These are phyloP conservation scores for Mycena galericulata DNA, from an alignment of 768 basidiomycete genomes.

Conservation along the genomic window DNA sequence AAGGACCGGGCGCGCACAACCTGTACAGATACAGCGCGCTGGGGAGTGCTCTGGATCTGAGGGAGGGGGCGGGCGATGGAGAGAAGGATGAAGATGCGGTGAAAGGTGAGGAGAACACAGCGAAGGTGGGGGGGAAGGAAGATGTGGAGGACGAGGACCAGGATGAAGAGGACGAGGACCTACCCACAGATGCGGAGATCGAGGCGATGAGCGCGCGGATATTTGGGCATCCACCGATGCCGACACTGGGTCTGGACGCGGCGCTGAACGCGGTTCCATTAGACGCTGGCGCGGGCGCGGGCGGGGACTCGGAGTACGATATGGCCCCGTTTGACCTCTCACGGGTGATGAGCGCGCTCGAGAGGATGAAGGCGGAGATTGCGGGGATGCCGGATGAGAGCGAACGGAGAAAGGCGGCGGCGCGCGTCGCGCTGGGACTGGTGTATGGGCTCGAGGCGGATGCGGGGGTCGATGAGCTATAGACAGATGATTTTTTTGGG, in stretches of 20 bases:
- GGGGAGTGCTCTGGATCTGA: slow-evolving; percentile 72
- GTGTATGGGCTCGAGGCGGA: slow-evolving; percentile 70
- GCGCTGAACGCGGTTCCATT: not conserved
- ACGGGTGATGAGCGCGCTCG: slow-evolving; percentile 68
- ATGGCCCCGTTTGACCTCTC: slow-evolving; percentile 71
- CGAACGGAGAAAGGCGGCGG: slow-evolving; percentile 76
- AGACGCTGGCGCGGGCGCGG: not conserved
- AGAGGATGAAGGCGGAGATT: slow-evolving; percentile 82
- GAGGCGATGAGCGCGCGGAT: slow-evolving; percentile 60
- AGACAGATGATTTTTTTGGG: not conserved
- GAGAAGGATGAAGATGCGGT: slow-evolving; percentile 46
- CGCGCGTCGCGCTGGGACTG: slow-evolving; percentile 76
- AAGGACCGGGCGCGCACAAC: slow-evolving; percentile 35
- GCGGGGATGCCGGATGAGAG: slow-evolving; percentile 71
- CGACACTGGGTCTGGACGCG: not conserved
- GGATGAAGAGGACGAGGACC: slow-evolving; percentile 47
- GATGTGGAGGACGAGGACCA: slow-evolving; percentile 31
- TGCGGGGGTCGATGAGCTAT: slow-evolving; percentile 5
- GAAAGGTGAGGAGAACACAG: slow-evolving; percentile 34
- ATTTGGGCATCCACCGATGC: slow-evolving; percentile 52
- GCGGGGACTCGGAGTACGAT: slow-evolving; percentile 49
- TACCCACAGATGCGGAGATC: slow-evolving; percentile 65
- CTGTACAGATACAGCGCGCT: slow-evolving; percentile 68
- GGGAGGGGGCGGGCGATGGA: slow-evolving; percentile 38
- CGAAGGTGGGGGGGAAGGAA: slow-evolving; percentile 44